A percentile compares a stretch with the other conserved stretches of the same genome.
Conservation (phyloP, 192 early-diverging fungal species). For the Pilaira anomala region DNA sequence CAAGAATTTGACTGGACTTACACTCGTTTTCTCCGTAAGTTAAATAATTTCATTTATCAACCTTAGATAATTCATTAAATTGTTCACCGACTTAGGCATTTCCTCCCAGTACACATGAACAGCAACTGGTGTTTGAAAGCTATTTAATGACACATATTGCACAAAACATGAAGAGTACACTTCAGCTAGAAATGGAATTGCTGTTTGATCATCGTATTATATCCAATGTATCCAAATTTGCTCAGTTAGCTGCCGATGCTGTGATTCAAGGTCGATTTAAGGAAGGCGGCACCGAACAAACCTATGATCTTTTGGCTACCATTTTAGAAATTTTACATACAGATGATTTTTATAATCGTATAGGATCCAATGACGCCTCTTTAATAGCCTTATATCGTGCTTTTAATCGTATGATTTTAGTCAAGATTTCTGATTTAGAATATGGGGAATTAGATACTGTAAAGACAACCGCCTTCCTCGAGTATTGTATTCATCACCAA, state of each 20-base stretch:
- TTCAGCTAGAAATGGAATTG: slow-evolving; percentile 42
- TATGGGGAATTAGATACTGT: slow-evolving; percentile 38
- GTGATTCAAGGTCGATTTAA: slow-evolving; percentile 52
- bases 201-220: slow-evolving; percentile 37
- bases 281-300: slow-evolving; percentile 40
- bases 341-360: slow-evolving; percentile 1
- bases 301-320: slow-evolving; percentile 49
- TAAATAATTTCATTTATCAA: no score
- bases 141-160: slow-evolving; percentile 44
- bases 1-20: slow-evolving; percentile 43
- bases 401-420: slow-evolving; percentile 53
- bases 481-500: slow-evolving; percentile 61
- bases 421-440: slow-evolving; percentile 49
- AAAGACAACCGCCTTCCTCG: slow-evolving; percentile 41
- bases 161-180: slow-evolving; percentile 37
- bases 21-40: slow-evolving; percentile 46
- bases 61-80: no score
- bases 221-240: slow-evolving; percentile 44
- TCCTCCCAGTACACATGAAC: slow-evolving; percentile 33
- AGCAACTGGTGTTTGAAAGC: slow-evolving; percentile 43
- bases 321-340: slow-evolving; percentile 46
- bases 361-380: slow-evolving; percentile 27
- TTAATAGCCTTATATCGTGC: slow-evolving; percentile 38
- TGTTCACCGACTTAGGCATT: slow-evolving; percentile 24
- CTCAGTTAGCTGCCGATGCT: slow-evolving; percentile 40